Evolutionary conservation across 331 rosid genomes (phyloP), one percentile per base, ranked within the genome.

Genomic region (Cucumis variabilis): DNA sequence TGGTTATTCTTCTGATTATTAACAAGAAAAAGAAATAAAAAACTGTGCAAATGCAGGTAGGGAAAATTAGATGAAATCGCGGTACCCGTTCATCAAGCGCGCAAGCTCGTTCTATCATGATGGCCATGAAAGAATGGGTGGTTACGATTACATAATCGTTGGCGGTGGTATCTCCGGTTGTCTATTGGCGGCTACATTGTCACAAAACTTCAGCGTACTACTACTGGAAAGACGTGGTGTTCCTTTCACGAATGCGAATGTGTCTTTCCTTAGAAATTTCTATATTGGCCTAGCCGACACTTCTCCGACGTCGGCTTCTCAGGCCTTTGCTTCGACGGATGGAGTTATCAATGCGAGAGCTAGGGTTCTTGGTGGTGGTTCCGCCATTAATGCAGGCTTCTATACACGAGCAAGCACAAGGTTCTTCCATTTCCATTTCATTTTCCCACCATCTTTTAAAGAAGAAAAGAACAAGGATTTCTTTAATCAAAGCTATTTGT

Each of bases 111-210:
- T 97, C 87, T 82, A 94, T 76, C 88, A 93, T 1, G 89, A 89
- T 62, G 44, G 89, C 15, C 85, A 50, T 20, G 87, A 68, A 80
- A 87, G 90, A 15, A 94, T 69, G 78, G 84, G 89, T 19, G 96
- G 19, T 0, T 97, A 90, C 88, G 99, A 97, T 75, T 97, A 97
- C 90, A 97, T 97, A 85, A 88, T 97, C 30, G 93, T 97, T 20
- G 99, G 99, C 50, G 99, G 99, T 11, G 99, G 99, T 62, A 94
- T 98, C 13, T 96, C 98, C 20, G 99, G 99, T 21, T 97, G 99
- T 71, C 99, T 98, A 62, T 73, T 97, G 89, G 99, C 98, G 10
- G 94, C 99, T 30, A 97, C 99, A 19, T 90, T 97, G 1, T 94
- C 98, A 1, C 88, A 93, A 66, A 97, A 94, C 1, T 95, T 91